Conservation (phyloP, 164 flowering plant genomes). For the Macadamia tetraphylla region DNA sequence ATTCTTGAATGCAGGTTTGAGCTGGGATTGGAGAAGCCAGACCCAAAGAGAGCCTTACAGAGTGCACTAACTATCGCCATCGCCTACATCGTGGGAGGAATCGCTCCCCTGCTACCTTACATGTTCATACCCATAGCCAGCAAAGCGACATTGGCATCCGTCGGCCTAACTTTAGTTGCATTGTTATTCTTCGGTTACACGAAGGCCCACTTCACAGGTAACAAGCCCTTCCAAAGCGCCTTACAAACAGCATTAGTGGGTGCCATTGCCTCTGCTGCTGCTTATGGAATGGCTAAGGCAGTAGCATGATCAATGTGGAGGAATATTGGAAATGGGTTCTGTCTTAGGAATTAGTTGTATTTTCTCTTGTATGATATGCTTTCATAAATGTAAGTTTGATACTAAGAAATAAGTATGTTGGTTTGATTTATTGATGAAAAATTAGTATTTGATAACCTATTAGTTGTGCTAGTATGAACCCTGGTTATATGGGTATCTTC, state of each 20-base stretch:
- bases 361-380: too few relatives aligned
- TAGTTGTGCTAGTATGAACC: too few relatives aligned
- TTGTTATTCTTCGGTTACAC: constrained; percentile 73
- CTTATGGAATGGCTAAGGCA: constrained; percentile 73
- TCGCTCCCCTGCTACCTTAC: constrained; percentile 80
- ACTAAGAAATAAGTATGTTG: too few relatives aligned
- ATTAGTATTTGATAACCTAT: too few relatives aligned
- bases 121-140: constrained; percentile 59
- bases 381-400: too few relatives aligned
- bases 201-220: constrained; percentile 76
- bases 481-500: too few relatives aligned
- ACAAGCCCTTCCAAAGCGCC: constrained; percentile 59
- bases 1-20: constrained; percentile 47
- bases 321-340: too few relatives aligned
- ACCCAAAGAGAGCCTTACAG: constrained; percentile 59
- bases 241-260: constrained; percentile 73
- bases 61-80: constrained; percentile 65
- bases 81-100: constrained; percentile 69
- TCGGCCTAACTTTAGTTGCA: constrained; percentile 59
- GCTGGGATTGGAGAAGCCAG: constrained; percentile 71
- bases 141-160: constrained; percentile 63
- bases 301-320: constrained; percentile 14
- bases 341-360: too few relatives aligned
- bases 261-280: constrained; percentile 86
- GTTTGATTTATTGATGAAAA: too few relatives aligned